These are phyloP conservation scores for Lathyrus tuberosus DNA, from an alignment of 306 rosid species.

Conservation along the genomic window DNA sequence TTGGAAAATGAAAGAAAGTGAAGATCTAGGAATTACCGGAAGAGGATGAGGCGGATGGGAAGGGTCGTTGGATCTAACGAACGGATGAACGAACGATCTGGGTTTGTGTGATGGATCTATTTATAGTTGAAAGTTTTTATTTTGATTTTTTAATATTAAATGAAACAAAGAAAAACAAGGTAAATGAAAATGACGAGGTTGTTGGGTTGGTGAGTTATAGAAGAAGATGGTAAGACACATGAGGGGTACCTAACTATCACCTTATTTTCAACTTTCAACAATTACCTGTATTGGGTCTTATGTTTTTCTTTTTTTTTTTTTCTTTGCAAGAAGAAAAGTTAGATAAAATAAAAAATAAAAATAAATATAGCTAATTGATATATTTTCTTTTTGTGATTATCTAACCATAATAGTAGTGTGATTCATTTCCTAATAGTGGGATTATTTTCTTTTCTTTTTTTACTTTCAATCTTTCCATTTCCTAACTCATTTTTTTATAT, in stretches of 20 bases:
- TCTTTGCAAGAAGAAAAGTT: not conserved
- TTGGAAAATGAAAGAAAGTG: not conserved
- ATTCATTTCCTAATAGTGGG: no score
- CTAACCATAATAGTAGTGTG: no score
- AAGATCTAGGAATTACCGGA: constrained; percentile 50
- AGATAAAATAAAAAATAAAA: not conserved
- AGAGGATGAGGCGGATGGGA: constrained; percentile 4
- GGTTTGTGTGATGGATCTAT: constrained; percentile 31
- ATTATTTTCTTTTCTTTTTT: no score
- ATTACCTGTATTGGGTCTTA: not conserved
- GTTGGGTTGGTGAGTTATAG: constrained; percentile 45
- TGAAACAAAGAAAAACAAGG: not conserved
- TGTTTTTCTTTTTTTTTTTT: no score
- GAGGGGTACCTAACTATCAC: constrained; percentile 40
- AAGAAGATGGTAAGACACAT: constrained; percentile 27
- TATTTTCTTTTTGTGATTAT: no score
- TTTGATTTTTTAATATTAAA: not conserved
- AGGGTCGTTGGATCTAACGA: constrained; percentile 38
- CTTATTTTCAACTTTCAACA: constrained; percentile 19
- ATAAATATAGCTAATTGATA: no score
- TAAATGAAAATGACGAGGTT: constrained; percentile 24
- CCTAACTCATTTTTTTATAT: no score
- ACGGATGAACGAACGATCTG: constrained; percentile 29
- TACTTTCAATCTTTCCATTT: no score
- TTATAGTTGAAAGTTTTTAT: constrained; percentile 44